Evolutionary conservation across 306 rosid genomes (phyloP).

Genomic region (Cajanus cajan): DNA sequence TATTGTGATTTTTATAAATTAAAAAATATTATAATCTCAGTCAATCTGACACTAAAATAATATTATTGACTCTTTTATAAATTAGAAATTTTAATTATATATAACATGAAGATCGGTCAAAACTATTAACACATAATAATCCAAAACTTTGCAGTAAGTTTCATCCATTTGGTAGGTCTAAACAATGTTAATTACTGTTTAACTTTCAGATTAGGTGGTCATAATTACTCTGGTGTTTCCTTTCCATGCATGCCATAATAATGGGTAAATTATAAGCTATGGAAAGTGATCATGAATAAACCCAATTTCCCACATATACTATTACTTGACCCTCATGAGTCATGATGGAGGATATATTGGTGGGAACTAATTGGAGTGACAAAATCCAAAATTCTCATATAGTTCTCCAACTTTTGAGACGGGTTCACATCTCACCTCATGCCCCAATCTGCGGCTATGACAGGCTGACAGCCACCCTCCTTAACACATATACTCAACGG

Average conservation of each 20-base stretch:
- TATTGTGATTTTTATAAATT: no score
- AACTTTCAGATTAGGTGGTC: constrained; percentile 15
- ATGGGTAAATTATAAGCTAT: constrained; percentile 50
- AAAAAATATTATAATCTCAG: no score
- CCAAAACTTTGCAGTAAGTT: no score
- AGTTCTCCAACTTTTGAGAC: constrained; percentile 36
- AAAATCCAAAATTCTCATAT: constrained; percentile 48
- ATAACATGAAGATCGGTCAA: no score
- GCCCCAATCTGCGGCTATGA: constrained; percentile 39
- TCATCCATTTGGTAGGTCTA: constrained; percentile 12
- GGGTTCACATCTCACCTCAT: constrained; percentile 26
- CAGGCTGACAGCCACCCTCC: constrained; percentile 6
- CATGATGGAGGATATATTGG: constrained; percentile 42
- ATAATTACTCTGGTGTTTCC: constrained; percentile 25
- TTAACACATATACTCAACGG: constrained; percentile 19
- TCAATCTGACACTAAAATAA: no score
- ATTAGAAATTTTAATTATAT: no score
- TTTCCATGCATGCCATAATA: constrained; percentile 40
- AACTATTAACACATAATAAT: no score
- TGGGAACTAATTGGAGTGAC: constrained; percentile 40
- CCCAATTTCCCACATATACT: constrained; percentile 40
- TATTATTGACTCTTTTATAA: no score
- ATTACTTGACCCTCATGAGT: constrained; percentile 10
- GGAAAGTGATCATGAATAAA: constrained; percentile 39
- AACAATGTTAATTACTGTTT: constrained; percentile 21